phyloP scores from a whole-genome alignment of 176 grass and related monocot genomes.

The Lolium multiflorum region DNA sequence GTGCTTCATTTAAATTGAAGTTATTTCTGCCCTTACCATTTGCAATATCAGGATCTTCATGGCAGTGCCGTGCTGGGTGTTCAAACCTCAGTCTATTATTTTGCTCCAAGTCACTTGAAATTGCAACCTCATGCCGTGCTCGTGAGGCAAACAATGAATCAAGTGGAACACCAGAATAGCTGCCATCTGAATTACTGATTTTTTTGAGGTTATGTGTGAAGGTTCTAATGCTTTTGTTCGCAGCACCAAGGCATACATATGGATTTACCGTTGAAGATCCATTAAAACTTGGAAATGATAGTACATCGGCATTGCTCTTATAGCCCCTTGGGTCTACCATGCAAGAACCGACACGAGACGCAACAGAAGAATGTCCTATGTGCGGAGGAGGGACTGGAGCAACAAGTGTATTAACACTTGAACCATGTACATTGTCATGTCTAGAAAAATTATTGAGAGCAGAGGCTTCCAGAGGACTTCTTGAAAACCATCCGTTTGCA shows the following conservation, averaged over 20 bases:
- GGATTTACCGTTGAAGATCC: slow-evolving; percentile 43
- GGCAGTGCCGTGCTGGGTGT: slow-evolving; percentile 48
- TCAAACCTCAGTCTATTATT: slow-evolving; percentile 41
- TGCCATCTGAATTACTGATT: slow-evolving; percentile 37
- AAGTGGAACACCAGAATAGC: slow-evolving; percentile 42
- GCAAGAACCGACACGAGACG: slow-evolving; percentile 39
- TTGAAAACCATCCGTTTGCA: slow-evolving; percentile 56
- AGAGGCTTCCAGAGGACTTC: slow-evolving; percentile 32
- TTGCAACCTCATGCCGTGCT: slow-evolving; percentile 28
- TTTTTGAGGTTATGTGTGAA: slow-evolving; percentile 31
- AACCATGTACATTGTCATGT: slow-evolving; percentile 33
- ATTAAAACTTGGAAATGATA: slow-evolving; percentile 53
- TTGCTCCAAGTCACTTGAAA: slow-evolving; percentile 46
- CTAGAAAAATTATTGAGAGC: slow-evolving; percentile 42
- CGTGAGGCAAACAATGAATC: slow-evolving; percentile 39
- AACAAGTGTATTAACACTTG: slow-evolving; percentile 47
- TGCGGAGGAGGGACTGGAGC: slow-evolving; percentile 44
- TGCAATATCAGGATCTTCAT: slow-evolving; percentile 39
- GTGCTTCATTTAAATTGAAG: slow-evolving; percentile 73
- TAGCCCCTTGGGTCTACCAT: slow-evolving; percentile 42
- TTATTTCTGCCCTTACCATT: slow-evolving; percentile 49
- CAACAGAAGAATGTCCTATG: slow-evolving; percentile 36
- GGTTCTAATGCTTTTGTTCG: slow-evolving; percentile 44
- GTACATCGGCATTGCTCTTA: slow-evolving; percentile 47
- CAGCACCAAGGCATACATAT: slow-evolving; percentile 23